A percentile compares a stretch with the other conserved stretches of the same genome.
phyloP scores from a whole-genome alignment of 306 rosid species.

The Boehmeria nivea region DNA sequence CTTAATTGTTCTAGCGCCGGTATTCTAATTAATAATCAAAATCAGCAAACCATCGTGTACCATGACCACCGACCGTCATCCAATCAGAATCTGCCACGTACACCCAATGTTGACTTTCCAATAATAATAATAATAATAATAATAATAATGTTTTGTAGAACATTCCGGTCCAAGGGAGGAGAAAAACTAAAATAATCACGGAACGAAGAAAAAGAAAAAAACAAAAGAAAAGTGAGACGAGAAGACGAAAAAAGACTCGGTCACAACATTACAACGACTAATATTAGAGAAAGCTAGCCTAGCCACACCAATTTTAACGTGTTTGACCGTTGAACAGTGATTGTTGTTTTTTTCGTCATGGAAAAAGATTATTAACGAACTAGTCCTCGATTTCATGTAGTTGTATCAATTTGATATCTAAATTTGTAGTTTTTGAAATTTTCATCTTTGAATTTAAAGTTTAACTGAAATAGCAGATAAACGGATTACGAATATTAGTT shows the following conservation, averaged over 20 bases:
- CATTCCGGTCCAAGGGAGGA: not conserved
- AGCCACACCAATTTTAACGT: slow-evolving; percentile 3
- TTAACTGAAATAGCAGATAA: too few species aligned
- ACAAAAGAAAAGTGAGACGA: not conserved
- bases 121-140: too few species aligned
- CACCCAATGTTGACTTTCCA: too few species aligned
- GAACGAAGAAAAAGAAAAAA: too few species aligned
- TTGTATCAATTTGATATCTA: too few species aligned
- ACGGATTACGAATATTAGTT: too few species aligned
- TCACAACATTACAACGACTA: not conserved
- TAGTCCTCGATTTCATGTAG: too few species aligned
- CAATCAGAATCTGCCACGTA: slow-evolving; percentile 17
- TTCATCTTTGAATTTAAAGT: too few species aligned
- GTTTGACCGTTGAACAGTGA: slow-evolving; percentile 35
- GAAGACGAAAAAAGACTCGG: slow-evolving; percentile 19
- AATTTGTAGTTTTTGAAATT: too few species aligned
- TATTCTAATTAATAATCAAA: not conserved
- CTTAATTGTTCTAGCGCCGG: not conserved
- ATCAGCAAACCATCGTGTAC: not conserved
- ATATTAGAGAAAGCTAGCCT: not conserved
- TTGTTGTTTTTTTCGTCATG: not conserved
- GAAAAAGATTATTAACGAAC: too few species aligned
- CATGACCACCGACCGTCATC: slow-evolving; percentile 8
- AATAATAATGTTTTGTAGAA: too few species aligned
- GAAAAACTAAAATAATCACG: too few species aligned